Percentiles rank a stretch among this genome's conserved stretches.
phyloP scores from a whole-genome alignment of 257 asterid genomes.

The Solanum medicagineum region DNA sequence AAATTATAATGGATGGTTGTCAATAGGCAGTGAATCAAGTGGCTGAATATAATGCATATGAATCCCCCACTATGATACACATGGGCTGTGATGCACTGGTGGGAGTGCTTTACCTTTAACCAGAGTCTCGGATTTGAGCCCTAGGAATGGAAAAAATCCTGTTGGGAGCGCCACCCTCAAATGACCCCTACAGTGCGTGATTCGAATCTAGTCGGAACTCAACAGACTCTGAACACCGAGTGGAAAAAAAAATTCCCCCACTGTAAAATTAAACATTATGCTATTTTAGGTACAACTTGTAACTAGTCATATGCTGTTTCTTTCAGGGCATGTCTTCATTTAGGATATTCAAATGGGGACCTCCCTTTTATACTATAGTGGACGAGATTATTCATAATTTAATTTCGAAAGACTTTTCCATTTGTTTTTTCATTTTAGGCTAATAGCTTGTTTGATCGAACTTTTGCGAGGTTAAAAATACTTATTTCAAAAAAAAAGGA shows the following conservation, averaged over 20 bases:
- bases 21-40: constrained; percentile 10
- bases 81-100: too few species aligned
- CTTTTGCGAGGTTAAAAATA: background rate
- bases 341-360: background rate
- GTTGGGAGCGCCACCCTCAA: too few species aligned
- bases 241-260: too few species aligned
- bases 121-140: too few species aligned
- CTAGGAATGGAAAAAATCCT: accelerated
- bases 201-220: too few species aligned
- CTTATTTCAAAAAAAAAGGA: background rate
- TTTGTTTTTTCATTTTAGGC: background rate
- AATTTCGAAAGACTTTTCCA: background rate
- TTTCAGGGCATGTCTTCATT: background rate
- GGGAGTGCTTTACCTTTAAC: too few species aligned
- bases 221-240: accelerated
- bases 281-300: background rate
- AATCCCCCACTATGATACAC: background rate
- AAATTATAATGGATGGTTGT: constrained; percentile 1
- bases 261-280: background rate
- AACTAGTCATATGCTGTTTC: background rate
- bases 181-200: too few species aligned
- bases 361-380: background rate
- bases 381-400: background rate
- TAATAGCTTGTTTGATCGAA: background rate
- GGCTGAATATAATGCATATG: background rate